Percentiles rank a stretch among this genome's conserved stretches.
Conservation (phyloP, 257 asterid genomes). For the Scutellaria galericulata region DNA sequence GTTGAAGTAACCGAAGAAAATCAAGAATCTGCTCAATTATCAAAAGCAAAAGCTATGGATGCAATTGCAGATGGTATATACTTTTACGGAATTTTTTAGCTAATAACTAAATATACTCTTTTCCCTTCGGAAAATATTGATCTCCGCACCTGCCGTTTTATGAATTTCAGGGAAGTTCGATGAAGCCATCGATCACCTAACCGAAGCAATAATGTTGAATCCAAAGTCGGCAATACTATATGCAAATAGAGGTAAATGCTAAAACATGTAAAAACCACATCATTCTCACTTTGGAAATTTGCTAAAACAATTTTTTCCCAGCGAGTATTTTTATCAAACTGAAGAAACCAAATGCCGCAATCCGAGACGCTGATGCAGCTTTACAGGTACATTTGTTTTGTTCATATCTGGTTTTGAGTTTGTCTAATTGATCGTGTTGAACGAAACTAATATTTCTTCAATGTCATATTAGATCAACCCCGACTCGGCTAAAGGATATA, state of each 20-base stretch:
- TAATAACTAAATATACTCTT: neutral
- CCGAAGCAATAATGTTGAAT: conserved; percentile 70
- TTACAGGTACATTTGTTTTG: conserved; percentile 50
- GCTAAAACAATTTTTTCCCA: conserved; percentile 30
- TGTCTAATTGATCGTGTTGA: neutral
- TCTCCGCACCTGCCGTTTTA: conserved; percentile 16
- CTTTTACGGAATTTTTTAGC: neutral
- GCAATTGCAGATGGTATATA: conserved; percentile 62
- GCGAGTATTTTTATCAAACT: conserved; percentile 62
- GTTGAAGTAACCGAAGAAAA: conserved; percentile 68
- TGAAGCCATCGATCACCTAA: conserved; percentile 61
- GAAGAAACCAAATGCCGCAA: conserved; percentile 85
- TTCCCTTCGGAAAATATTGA: neutral
- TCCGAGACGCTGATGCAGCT: conserved; percentile 82
- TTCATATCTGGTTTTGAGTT: neutral
- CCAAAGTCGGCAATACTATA: conserved; percentile 68
- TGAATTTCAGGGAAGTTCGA: conserved; percentile 53
- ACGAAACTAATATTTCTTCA: neutral
- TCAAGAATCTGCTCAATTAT: conserved; percentile 61
- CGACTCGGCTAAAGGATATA: conserved; percentile 85
- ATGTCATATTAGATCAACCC: conserved; percentile 62
- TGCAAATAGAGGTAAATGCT: conserved; percentile 63
- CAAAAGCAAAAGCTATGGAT: conserved; percentile 62
- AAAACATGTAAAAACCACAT: conserved; percentile 11
- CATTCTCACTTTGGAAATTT: neutral